phyloP scores from a whole-genome alignment of 148 eudicot species.

The Heliamphora exappendiculata region DNA sequence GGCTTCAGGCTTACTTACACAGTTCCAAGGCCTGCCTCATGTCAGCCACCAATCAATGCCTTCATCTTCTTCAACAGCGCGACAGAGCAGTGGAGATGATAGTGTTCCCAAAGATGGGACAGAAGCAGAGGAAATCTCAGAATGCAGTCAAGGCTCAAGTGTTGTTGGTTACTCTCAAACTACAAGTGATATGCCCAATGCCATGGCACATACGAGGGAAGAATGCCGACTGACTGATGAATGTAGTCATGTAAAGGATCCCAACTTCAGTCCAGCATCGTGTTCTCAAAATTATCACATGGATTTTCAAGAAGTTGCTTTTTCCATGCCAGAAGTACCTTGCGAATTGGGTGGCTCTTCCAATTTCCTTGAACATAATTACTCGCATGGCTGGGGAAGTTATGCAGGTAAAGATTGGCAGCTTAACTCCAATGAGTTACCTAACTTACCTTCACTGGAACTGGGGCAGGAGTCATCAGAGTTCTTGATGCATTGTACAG shows the following conservation, averaged over 20 bases:
- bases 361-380: conserved; percentile 30
- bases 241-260: conserved; percentile 32
- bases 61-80: conserved; percentile 27
- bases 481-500: conserved; percentile 28
- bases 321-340: conserved; percentile 43
- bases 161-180: conserved; percentile 49
- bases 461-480: conserved; percentile 41
- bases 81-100: conserved; percentile 34
- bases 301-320: conserved; percentile 33
- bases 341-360: conserved; percentile 41
- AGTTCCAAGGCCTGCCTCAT: conserved; percentile 59
- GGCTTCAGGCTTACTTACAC: conserved; percentile 80
- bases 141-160: conserved; percentile 62
- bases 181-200: conserved; percentile 40
- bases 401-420: conserved; percentile 33
- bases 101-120: conserved; percentile 38
- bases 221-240: conserved; percentile 39
- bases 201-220: conserved; percentile 30
- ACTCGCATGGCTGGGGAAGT: conserved; percentile 32
- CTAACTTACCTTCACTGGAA: conserved; percentile 34
- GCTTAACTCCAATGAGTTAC: conserved; percentile 32
- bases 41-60: conserved; percentile 37
- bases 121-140: conserved; percentile 65
- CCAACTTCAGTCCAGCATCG: conserved; percentile 33
- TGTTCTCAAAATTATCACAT: conserved; percentile 36